These are phyloP conservation scores for Lasiosphaeris hirsuta DNA, from an alignment of 495 filamentous ascomycete species.

Conservation along the genomic window DNA sequence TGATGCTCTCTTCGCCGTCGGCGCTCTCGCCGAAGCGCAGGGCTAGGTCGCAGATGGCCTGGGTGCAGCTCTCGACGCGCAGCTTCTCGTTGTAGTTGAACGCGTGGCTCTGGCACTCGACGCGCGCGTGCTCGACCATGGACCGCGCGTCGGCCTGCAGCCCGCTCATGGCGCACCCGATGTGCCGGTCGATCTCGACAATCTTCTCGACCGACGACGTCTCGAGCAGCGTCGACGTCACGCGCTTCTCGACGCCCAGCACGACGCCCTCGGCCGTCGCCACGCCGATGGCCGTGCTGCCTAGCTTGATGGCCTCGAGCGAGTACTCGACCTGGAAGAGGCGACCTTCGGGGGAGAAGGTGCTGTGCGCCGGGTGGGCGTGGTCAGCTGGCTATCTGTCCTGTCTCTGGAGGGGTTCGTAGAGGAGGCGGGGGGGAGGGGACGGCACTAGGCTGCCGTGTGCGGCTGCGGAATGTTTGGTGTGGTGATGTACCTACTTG, in stretches of 20 bases:
- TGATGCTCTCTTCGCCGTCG: constrained; percentile 97
- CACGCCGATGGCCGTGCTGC: constrained; percentile 95
- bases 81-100: constrained; percentile 96
- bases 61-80: constrained; percentile 94
- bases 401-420: background rate
- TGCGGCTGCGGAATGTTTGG: background rate
- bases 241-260: constrained; percentile 97
- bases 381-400: constrained; percentile 3
- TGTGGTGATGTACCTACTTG: constrained; percentile 64
- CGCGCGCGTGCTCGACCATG: constrained; percentile 96
- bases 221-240: constrained; percentile 94
- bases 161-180: constrained; percentile 97
- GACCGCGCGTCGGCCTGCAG: constrained; percentile 93
- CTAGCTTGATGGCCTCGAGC: constrained; percentile 98
- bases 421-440: background rate
- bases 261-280: constrained; percentile 91
- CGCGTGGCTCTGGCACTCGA: constrained; percentile 92
- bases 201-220: constrained; percentile 98
- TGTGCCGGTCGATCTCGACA: constrained; percentile 97
- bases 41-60: constrained; percentile 96
- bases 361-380: constrained; percentile 60
- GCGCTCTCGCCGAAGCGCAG: constrained; percentile 95
- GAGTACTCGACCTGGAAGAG: constrained; percentile 99
- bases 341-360: constrained; percentile 99
- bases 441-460: background rate